Conservation (phyloP, 139 green algal genomes). For the Limnomonas spitsbergensis region DNA sequence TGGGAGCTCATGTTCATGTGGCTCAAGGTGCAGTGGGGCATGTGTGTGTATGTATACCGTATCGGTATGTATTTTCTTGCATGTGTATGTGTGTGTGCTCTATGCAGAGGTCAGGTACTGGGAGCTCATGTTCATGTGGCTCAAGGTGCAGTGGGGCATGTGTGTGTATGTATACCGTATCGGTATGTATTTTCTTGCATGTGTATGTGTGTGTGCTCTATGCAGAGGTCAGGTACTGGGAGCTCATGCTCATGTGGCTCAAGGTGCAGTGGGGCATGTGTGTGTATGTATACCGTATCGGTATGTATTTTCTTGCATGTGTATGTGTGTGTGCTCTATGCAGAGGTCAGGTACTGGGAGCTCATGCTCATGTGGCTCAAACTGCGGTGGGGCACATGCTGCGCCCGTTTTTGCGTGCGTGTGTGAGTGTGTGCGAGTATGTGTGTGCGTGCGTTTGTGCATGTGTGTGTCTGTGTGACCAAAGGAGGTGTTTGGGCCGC, state of each 20-base stretch:
- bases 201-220: constrained; percentile 32
- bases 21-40: no score
- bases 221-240: constrained; percentile 70
- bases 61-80: neutral
- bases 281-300: neutral
- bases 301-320: neutral
- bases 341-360: neutral
- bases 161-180: neutral
- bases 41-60: neutral
- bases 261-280: no score
- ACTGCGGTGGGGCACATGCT: neutral
- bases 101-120: constrained; percentile 69
- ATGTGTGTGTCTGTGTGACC: no score
- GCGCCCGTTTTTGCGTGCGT: neutral
- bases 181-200: neutral
- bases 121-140: constrained; percentile 91
- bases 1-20: constrained; percentile 92
- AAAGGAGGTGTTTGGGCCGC: neutral
- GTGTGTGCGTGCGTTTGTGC: no score
- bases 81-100: constrained; percentile 21
- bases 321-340: neutral
- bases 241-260: constrained; percentile 92
- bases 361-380: neutral
- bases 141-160: no score
- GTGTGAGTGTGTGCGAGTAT: no score